These are phyloP conservation scores for Lentinula aciculospora DNA, from an alignment of 768 basidiomycete genomes.

Conservation along the genomic window DNA sequence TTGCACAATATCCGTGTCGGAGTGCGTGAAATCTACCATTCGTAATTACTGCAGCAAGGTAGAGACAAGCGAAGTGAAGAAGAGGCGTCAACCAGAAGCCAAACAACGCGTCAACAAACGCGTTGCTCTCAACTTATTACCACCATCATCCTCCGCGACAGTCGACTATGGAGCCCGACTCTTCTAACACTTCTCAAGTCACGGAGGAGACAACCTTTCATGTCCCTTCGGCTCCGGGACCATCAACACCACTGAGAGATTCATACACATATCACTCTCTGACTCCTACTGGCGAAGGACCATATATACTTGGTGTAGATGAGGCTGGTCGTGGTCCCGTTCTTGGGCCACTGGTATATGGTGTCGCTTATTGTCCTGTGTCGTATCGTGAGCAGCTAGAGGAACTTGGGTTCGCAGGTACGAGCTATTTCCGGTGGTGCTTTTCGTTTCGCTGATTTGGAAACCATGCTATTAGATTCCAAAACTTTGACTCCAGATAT, in stretches of 20 bases:
- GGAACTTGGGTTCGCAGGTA: slow-evolving; percentile 87
- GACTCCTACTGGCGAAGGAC: slow-evolving; percentile 60
- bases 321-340: slow-evolving; percentile 97
- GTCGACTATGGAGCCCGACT: neutral
- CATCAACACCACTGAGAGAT: slow-evolving; percentile 49
- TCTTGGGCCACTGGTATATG: slow-evolving; percentile 93
- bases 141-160: neutral
- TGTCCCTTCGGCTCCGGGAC: slow-evolving; percentile 55
- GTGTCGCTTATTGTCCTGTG: slow-evolving; percentile 86
- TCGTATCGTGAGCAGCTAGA: slow-evolving; percentile 72
- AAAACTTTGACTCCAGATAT: slow-evolving; percentile 78
- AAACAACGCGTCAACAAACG: slow-evolving; percentile 10
- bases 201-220: neutral
- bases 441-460: neutral
- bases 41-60: too few species aligned
- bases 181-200: too few species aligned
- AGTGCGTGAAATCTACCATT: neutral
- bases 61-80: too few species aligned
- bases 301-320: slow-evolving; percentile 97
- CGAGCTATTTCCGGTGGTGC: neutral
- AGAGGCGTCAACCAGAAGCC: neutral
- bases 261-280: slow-evolving; percentile 81
- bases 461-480: slow-evolving; percentile 63
- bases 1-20: slow-evolving; percentile 43
- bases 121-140: neutral